Evolutionary conservation across 2,329 filamentous ascomycete genomes (phyloP).

Genomic region (Geoglossum cookeanum): DNA sequence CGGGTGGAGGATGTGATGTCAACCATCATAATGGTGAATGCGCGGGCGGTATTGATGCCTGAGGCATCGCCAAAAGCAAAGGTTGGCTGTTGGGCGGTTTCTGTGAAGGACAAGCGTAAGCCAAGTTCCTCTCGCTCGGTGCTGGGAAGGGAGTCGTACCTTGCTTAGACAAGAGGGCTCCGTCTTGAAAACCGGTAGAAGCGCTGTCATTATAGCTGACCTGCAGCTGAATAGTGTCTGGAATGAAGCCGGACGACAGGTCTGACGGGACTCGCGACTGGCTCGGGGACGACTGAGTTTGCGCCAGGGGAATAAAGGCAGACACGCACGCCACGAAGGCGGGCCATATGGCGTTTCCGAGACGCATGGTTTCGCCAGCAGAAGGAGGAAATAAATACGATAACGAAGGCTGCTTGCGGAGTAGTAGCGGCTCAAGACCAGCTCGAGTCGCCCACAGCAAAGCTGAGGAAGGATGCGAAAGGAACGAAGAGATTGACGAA

Average conservation of each 20-base stretch:
- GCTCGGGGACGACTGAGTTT: not conserved
- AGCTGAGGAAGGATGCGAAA: no score
- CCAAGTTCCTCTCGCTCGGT: not conserved
- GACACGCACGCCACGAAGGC: not conserved
- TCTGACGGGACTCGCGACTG: not conserved
- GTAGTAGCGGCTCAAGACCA: no score
- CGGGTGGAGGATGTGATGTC: slow-evolving; percentile 1
- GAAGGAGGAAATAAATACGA: no score
- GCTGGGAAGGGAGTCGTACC: not conserved
- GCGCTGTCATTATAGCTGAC: slow-evolving; percentile 1
- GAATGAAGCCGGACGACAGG: slow-evolving; percentile 1
- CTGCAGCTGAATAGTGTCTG: not conserved
- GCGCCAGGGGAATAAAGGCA: not conserved
- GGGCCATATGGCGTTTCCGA: not conserved
- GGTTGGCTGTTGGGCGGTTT: not conserved
- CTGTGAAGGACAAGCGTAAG: not conserved
- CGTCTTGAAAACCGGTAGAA: not conserved
- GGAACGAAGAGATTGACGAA: no score
- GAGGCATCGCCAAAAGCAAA: slow-evolving; percentile 4
- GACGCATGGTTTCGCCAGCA: not conserved
- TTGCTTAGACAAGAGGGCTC: not conserved
- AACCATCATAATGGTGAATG: slow-evolving; percentile 3
- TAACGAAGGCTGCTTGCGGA: no score
- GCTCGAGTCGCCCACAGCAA: no score
- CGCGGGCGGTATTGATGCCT: slow-evolving; percentile 1